Evolutionary conservation across 208 protist genomes (phyloP).

Genomic region (Trypanosoma melophagium): DNA sequence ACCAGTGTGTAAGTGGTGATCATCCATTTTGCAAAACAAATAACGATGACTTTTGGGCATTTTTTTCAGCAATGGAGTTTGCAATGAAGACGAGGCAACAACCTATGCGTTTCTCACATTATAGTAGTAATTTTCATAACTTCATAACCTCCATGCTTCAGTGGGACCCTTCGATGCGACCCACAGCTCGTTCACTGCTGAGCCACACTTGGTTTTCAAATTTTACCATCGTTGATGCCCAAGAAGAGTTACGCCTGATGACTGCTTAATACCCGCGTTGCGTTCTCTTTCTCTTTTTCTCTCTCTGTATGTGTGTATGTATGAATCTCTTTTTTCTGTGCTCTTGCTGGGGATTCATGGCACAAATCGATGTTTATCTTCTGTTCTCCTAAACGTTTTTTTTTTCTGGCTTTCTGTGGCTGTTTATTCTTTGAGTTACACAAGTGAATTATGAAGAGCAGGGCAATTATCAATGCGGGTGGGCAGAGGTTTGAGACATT

Average conservation of each 20-base stretch:
- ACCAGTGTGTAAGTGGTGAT: constrained; percentile 38
- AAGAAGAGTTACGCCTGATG: constrained; percentile 10
- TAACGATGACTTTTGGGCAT: constrained; percentile 16
- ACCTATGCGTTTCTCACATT: constrained; percentile 6
- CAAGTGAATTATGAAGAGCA: constrained; percentile 31
- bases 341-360: background rate
- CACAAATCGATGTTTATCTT: too few species aligned
- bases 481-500: constrained; percentile 67
- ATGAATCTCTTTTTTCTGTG: background rate
- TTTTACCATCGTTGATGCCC: constrained; percentile 13
- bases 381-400: background rate
- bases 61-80: constrained; percentile 23
- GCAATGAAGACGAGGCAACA: background rate
- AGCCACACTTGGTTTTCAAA: constrained; percentile 17
- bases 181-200: constrained; percentile 37
- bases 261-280: constrained; percentile 4
- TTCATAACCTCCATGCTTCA: constrained; percentile 36
- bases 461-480: constrained; percentile 71
- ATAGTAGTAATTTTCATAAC: constrained; percentile 19
- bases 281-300: constrained; percentile 15
- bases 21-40: constrained; percentile 24
- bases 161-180: constrained; percentile 35
- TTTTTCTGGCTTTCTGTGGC: background rate
- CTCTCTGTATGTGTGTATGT: background rate
- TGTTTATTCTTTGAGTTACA: constrained; percentile 15